Conservation (phyloP, 495 filamentous ascomycete species). For the Tirmania nivea region DNA sequence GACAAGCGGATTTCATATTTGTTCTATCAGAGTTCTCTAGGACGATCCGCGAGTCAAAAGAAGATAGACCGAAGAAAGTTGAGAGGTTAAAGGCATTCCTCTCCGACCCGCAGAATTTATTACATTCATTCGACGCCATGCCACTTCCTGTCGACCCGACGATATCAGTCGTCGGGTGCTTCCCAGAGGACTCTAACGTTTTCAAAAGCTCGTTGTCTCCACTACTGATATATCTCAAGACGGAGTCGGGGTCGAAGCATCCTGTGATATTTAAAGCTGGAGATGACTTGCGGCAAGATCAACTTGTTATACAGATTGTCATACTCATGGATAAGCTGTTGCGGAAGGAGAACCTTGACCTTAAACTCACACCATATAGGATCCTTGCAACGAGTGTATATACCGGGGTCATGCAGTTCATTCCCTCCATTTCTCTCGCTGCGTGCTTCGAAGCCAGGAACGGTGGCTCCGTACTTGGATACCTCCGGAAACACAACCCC, state of each 20-base stretch:
- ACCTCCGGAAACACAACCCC: conserved; percentile 75
- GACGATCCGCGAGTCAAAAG: conserved; percentile 64
- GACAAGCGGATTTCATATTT: conserved; percentile 75
- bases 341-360: conserved; percentile 87
- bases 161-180: conserved; percentile 52
- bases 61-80: conserved; percentile 53
- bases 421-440: conserved; percentile 63
- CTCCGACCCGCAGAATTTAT: conserved; percentile 72
- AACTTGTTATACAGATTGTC: conserved; percentile 95
- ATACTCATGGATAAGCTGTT: conserved; percentile 93
- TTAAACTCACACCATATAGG: conserved; percentile 86
- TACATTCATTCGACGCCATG: conserved; percentile 60
- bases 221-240: conserved; percentile 78
- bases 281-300: conserved; percentile 90
- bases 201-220: conserved; percentile 90
- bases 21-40: conserved; percentile 76
- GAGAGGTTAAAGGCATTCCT: conserved; percentile 64
- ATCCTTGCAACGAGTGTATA: conserved; percentile 81
- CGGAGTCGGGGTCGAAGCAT: conserved; percentile 51
- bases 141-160: conserved; percentile 78
- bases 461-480: conserved; percentile 42
- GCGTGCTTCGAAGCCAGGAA: conserved; percentile 51
- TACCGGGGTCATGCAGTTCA: conserved; percentile 80
- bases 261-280: conserved; percentile 93
- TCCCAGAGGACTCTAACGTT: conserved; percentile 67